Conservation (phyloP, 2,329 filamentous ascomycete species). For the Botrytis hyacinthi region DNA sequence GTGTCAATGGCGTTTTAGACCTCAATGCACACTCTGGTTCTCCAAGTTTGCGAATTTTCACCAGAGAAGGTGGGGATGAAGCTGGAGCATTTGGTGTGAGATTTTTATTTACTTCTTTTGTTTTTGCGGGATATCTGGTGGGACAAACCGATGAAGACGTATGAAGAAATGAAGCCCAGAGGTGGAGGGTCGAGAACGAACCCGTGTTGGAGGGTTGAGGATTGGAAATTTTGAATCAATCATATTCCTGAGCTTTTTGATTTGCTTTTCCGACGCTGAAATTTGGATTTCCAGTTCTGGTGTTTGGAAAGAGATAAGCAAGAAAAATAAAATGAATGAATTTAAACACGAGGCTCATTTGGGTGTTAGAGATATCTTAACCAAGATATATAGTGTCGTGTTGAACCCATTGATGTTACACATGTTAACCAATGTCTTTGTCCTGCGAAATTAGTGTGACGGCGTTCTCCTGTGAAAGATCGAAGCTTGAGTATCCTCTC, state of each 20-base stretch:
- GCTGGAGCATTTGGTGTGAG: background rate
- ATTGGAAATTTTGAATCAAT: background rate
- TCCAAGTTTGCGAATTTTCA: background rate
- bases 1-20: conserved; percentile 11
- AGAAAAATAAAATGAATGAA: background rate
- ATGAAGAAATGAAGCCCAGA: conserved; percentile 3
- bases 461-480: background rate
- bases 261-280: background rate
- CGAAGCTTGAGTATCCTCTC: background rate
- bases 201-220: background rate
- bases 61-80: background rate
- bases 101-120: background rate
- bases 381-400: background rate
- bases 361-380: background rate
- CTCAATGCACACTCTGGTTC: background rate
- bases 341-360: background rate
- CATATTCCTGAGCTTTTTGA: background rate
- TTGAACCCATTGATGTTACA: background rate
- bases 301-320: background rate
- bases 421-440: background rate
- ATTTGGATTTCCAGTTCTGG: background rate
- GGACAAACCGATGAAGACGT: background rate
- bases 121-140: background rate
- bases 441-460: conserved; percentile 7
- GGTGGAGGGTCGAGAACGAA: conserved; percentile 5